Conservation (phyloP, 208 protist genomes). For the Herpetomonas samuelpessoai region DNA sequence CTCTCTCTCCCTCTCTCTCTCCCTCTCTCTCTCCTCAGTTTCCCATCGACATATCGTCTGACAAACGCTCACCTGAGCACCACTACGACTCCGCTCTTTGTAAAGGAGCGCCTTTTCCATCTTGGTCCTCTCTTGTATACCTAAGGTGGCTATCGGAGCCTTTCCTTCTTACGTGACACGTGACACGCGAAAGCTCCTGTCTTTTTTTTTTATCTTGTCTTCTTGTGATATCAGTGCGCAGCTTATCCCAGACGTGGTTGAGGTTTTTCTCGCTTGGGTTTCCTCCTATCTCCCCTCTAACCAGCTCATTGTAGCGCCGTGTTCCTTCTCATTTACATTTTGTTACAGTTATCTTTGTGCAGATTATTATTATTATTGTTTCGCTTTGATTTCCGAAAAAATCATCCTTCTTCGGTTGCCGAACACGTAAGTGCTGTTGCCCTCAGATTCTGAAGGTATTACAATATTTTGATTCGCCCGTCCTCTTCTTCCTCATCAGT, state of each 20-base stretch:
- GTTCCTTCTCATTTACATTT: no score
- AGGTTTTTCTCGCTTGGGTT: not conserved
- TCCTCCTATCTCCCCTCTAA: no score
- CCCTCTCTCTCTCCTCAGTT: not conserved
- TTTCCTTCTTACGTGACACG: no score
- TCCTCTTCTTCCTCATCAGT: not conserved
- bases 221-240: not conserved
- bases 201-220: not conserved
- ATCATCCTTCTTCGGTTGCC: slow-evolving; percentile 9
- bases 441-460: slow-evolving; percentile 2
- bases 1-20: not conserved
- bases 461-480: not conserved
- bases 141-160: not conserved
- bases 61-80: no score
- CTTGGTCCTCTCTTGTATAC: not conserved
- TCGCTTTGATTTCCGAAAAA: slow-evolving; percentile 8
- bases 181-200: no score
- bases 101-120: not conserved
- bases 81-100: no score
- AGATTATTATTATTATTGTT: slow-evolving; percentile 5
- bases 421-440: slow-evolving; percentile 8
- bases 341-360: slow-evolving; percentile 3
- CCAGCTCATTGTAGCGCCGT: no score
- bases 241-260: not conserved
- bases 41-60: no score